phyloP scores from a whole-genome alignment of 805 yeast species.

The Candida corydali region DNA sequence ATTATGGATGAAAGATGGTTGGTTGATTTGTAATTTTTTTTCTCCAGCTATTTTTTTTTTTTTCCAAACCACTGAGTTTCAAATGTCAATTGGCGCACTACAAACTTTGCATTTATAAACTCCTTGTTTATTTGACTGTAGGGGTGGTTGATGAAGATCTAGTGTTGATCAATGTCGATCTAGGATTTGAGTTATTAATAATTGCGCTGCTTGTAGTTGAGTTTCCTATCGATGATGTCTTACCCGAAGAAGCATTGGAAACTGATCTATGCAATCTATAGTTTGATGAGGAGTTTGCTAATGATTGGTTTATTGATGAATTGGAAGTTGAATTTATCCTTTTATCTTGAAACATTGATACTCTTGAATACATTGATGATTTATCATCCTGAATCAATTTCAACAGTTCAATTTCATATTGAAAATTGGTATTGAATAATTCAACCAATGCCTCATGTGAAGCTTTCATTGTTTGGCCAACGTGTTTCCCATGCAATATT shows the following conservation, averaged over 20 bases:
- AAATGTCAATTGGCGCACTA: too few relatives aligned
- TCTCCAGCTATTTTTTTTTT: not conserved
- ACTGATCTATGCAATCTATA: conserved; percentile 2
- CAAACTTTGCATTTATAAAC: too few relatives aligned
- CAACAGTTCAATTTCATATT: conserved; percentile 52
- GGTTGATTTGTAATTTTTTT: not conserved
- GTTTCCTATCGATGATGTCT: not conserved
- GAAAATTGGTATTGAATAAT: conserved; percentile 64
- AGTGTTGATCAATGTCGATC: too few relatives aligned
- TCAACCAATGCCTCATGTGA: conserved; percentile 67
- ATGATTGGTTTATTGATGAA: not conserved
- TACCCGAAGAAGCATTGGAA: conserved; percentile 3
- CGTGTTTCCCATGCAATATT: conserved; percentile 61
- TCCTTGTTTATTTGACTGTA: too few relatives aligned
- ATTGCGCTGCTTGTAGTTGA: too few relatives aligned
- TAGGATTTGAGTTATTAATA: too few relatives aligned
- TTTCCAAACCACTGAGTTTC: too few relatives aligned
- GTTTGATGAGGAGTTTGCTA: conserved; percentile 1
- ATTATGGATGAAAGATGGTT: too few relatives aligned
- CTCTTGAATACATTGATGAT: not conserved
- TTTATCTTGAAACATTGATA: conserved; percentile 7
- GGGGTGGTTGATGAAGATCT: too few relatives aligned
- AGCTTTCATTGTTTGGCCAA: conserved; percentile 51
- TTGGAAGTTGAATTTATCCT: not conserved
- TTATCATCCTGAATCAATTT: conserved; percentile 22